Conservation (phyloP, 352 stramenopile genomes). For the Pythium vanterpoolii region DNA sequence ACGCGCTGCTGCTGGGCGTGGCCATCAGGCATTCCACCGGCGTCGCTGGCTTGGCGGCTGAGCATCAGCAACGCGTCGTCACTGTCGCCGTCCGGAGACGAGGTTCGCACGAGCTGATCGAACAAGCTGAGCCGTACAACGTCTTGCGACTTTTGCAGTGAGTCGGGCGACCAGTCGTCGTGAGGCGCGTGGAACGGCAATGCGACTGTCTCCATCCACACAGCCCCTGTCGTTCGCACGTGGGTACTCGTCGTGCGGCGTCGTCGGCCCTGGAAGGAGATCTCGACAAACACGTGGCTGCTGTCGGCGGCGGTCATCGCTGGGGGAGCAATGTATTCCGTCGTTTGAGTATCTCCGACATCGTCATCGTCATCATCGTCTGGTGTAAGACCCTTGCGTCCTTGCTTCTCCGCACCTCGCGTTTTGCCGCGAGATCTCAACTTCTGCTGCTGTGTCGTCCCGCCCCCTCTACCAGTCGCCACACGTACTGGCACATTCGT, state of each 20-base stretch:
- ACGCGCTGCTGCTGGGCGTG: conserved; percentile 29
- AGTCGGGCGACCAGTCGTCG: conserved; percentile 77
- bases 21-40: neutral
- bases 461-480: neutral
- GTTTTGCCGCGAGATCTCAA: too few relatives aligned
- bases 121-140: conserved; percentile 85
- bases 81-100: neutral
- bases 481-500: conserved; percentile 70
- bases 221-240: conserved; percentile 36
- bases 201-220: conserved; percentile 92
- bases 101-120: conserved; percentile 71
- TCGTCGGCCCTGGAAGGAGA: conserved; percentile 80
- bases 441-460: conserved; percentile 1
- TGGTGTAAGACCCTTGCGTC: neutral
- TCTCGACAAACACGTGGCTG: conserved; percentile 68
- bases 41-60: conserved; percentile 11
- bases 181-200: conserved; percentile 84
- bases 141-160: conserved; percentile 69
- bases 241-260: conserved; percentile 49
- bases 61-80: conserved; percentile 30
- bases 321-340: neutral
- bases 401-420: neutral
- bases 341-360: neutral
- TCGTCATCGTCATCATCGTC: conserved; percentile 19
- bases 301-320: conserved; percentile 3